phyloP scores from a whole-genome alignment of 2,329 filamentous ascomycete genomes.

The Hypoxylon sp. region DNA sequence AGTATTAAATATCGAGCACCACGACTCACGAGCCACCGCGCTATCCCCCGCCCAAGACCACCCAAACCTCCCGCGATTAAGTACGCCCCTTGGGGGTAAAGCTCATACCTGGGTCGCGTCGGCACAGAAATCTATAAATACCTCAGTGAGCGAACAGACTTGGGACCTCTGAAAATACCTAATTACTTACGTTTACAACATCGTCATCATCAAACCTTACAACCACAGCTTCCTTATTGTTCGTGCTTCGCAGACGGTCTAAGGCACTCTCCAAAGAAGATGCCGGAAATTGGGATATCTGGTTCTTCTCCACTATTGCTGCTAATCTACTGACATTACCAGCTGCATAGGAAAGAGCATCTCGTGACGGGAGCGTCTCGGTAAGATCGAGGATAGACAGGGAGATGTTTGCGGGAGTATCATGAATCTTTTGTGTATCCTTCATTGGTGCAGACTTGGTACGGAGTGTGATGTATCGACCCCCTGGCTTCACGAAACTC shows the following conservation, averaged over 20 bases:
- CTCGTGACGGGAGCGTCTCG: no score
- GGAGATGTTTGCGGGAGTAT: no score
- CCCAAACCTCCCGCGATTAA: constrained; percentile 59
- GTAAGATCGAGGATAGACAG: no score
- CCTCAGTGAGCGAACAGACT: background rate
- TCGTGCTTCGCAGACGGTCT: background rate
- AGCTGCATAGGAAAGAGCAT: no score
- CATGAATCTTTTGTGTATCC: no score
- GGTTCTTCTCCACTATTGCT: background rate
- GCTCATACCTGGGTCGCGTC: background rate
- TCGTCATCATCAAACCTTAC: background rate
- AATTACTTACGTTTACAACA: constrained; percentile 26
- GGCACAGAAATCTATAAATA: constrained; percentile 3
- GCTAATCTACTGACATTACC: no score
- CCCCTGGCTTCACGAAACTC: constrained; percentile 9
- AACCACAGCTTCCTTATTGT: constrained; percentile 10
- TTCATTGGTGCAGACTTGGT: no score
- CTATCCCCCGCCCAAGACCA: constrained; percentile 56
- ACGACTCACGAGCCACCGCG: constrained; percentile 55
- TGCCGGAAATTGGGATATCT: constrained; percentile 19
- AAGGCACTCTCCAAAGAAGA: constrained; percentile 8
- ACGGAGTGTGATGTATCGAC: constrained; percentile 16
- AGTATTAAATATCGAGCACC: constrained; percentile 57
- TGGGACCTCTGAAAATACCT: background rate
- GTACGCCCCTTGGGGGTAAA: constrained; percentile 50